Conservation (phyloP, 768 basidiomycete genomes). For the Glaciozyma martinii region DNA sequence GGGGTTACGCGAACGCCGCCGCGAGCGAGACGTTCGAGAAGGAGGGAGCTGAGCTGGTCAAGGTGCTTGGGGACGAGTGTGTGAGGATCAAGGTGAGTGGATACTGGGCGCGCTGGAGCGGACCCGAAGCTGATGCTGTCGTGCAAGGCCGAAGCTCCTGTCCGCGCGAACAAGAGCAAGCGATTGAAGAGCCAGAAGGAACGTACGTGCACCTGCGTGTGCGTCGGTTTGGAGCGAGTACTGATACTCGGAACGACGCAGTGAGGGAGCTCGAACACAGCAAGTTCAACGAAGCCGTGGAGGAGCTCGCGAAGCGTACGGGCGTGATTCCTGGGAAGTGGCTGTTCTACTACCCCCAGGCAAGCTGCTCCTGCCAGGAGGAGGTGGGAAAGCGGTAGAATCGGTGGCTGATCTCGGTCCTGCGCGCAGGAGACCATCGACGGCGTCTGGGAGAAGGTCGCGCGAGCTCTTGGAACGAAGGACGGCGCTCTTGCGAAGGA, state of each 20-base stretch:
- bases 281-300: slow-evolving; percentile 10
- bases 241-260: neutral
- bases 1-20: too few relatives aligned
- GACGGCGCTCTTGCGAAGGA: too few relatives aligned
- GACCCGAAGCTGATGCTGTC: too few relatives aligned
- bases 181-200: slow-evolving; percentile 10
- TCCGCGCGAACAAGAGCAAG: neutral
- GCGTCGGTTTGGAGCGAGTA: neutral
- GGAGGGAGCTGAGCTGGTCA: neutral
- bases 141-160: neutral
- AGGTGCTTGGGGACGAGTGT: neutral
- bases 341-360: too few relatives aligned
- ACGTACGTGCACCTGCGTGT: slow-evolving; percentile 1
- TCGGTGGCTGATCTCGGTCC: too few relatives aligned
- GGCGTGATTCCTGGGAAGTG: too few relatives aligned
- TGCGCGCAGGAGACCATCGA: too few relatives aligned
- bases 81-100: neutral
- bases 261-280: slow-evolving; percentile 1
- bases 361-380: too few relatives aligned
- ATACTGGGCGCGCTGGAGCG: too few relatives aligned
- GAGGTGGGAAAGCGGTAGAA: too few relatives aligned
- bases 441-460: too few relatives aligned
- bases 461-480: too few relatives aligned
- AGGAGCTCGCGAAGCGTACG: slow-evolving; percentile 17
- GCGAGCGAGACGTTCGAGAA: neutral